phyloP scores from a whole-genome alignment of 1,139 yeast genomes.

The Diutina catenulata region DNA sequence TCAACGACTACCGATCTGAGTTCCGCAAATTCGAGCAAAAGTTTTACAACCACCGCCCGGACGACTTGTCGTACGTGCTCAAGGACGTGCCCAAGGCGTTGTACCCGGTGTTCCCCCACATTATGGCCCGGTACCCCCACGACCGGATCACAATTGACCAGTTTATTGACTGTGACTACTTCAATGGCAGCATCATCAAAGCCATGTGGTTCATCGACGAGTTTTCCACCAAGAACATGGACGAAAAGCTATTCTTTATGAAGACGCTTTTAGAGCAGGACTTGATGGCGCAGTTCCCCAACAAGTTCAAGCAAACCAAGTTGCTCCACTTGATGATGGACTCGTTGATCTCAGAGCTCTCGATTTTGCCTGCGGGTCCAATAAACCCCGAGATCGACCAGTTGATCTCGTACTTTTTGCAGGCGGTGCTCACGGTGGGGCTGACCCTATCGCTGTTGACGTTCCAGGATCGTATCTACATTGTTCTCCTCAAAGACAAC shows the following conservation, averaged over 20 bases:
- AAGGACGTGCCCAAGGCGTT: slow-evolving; percentile 28
- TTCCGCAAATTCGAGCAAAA: slow-evolving; percentile 28
- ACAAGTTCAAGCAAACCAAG: slow-evolving; percentile 55
- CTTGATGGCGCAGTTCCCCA: slow-evolving; percentile 60
- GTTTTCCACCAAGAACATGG: slow-evolving; percentile 58
- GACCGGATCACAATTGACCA: slow-evolving; percentile 38
- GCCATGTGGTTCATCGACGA: slow-evolving; percentile 80
- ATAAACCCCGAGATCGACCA: slow-evolving; percentile 14
- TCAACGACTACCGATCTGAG: slow-evolving; percentile 37
- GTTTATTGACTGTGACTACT: slow-evolving; percentile 42
- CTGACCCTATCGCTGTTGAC: slow-evolving; percentile 59
- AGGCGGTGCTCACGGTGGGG: slow-evolving; percentile 56
- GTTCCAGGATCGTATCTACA: slow-evolving; percentile 59
- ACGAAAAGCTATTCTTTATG: slow-evolving; percentile 61
- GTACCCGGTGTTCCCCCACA: slow-evolving; percentile 21
- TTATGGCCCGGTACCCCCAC: slow-evolving; percentile 30
- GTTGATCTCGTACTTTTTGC: slow-evolving; percentile 42
- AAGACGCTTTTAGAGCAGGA: slow-evolving; percentile 40
- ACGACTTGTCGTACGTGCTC: slow-evolving; percentile 36
- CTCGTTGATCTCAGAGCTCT: slow-evolving; percentile 24
- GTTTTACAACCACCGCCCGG: slow-evolving; percentile 30
- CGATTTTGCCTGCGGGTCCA: slow-evolving; percentile 9
- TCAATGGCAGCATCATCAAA: slow-evolving; percentile 74
- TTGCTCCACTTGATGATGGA: slow-evolving; percentile 59
- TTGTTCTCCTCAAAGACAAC: slow-evolving; percentile 14